phyloP scores from a whole-genome alignment of 2,329 filamentous ascomycete genomes.

The Fusarium bactridioides region DNA sequence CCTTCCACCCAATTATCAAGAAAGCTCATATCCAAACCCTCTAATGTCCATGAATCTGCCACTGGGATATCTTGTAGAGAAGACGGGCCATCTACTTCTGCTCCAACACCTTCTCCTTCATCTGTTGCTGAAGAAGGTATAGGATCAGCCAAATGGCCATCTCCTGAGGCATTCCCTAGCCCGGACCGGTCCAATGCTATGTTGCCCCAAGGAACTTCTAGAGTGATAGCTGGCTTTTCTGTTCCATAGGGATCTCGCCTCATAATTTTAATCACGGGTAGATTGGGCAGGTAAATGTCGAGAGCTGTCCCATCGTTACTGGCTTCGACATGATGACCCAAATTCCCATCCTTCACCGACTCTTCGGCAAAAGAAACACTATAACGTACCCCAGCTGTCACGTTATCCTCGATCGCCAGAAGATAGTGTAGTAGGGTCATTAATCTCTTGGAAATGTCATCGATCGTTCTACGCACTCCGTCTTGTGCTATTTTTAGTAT shows the following conservation, averaged over 20 bases:
- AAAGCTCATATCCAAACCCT: conserved; percentile 10
- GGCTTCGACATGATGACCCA: conserved; percentile 17
- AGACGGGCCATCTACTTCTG: not conserved
- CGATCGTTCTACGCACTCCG: conserved; percentile 45
- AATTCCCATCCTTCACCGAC: conserved; percentile 30
- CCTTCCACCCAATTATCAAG: conserved; percentile 5
- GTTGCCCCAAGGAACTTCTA: not conserved
- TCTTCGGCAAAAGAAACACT: conserved; percentile 24
- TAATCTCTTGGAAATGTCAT: conserved; percentile 51
- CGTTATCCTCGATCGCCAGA: conserved; percentile 52
- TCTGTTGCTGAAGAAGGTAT: not conserved
- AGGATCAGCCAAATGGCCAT: too few species aligned
- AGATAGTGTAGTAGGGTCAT: conserved; percentile 52
- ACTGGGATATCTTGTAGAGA: not conserved
- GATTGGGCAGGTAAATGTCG: conserved; percentile 52
- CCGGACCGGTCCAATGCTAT: not conserved
- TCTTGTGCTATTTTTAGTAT: conserved; percentile 48
- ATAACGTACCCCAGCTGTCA: conserved; percentile 42
- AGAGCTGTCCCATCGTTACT: conserved; percentile 34
- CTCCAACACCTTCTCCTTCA: too few species aligned
- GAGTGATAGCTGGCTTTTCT: not conserved
- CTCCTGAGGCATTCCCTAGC: not conserved
- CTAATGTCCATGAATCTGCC: not conserved
- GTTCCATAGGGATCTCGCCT: not conserved
- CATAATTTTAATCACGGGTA: conserved; percentile 50